phyloP scores from a whole-genome alignment of 148 eudicot genomes.

The Rhododendron ovatum region DNA sequence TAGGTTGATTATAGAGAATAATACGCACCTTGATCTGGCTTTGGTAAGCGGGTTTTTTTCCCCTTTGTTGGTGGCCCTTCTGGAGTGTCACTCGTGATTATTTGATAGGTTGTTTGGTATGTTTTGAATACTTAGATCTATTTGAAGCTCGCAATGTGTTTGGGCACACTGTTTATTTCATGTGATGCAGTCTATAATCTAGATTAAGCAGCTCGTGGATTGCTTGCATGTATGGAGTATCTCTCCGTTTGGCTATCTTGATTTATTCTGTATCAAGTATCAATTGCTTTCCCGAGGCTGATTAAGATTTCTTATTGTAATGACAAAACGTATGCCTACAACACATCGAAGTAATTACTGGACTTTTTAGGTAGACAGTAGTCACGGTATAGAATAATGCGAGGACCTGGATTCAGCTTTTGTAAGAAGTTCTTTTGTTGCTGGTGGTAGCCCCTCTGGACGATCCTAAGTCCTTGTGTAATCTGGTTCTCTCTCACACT shows the following conservation, averaged over 20 bases:
- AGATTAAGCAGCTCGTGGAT: not conserved
- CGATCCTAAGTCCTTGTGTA: slow-evolving; percentile 16
- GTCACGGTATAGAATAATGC: not conserved
- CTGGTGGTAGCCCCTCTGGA: not conserved
- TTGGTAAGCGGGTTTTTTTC: not conserved
- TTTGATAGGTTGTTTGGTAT: not conserved
- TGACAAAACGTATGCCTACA: not conserved
- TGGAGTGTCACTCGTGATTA: not conserved
- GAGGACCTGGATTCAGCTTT: not conserved
- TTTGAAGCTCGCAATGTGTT: not conserved
- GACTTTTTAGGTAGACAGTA: not conserved
- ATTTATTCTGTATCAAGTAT: not conserved
- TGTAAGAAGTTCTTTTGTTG: not conserved
- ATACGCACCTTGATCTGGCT: not conserved
- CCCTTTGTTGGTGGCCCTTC: not conserved
- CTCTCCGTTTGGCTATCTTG: not conserved
- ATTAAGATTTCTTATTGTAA: not conserved
- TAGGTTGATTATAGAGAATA: not conserved
- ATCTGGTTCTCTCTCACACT: slow-evolving; percentile 62
- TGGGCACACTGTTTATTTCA: not conserved
- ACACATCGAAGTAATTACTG: not conserved
- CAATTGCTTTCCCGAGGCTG: not conserved
- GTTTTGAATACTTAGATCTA: not conserved
- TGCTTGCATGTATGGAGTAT: not conserved
- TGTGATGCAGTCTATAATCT: not conserved